A percentile compares a stretch with the other conserved stretches of the same genome.
These are phyloP conservation scores for Datisca glomerata DNA, from an alignment of 306 rosid genomes.

Conservation along the genomic window DNA sequence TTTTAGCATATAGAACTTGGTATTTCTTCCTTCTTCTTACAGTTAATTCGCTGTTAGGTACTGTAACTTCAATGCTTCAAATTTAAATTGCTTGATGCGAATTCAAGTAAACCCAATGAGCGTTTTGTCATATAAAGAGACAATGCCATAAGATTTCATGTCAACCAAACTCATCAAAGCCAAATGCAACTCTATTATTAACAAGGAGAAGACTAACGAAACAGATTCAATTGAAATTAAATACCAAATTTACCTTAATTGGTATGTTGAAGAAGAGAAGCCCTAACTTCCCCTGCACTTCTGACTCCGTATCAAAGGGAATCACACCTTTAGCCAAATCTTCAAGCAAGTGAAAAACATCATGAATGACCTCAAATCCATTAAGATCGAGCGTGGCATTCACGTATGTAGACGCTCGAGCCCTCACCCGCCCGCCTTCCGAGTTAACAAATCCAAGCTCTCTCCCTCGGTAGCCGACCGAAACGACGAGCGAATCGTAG, in stretches of 20 bases:
- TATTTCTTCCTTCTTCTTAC: too few species aligned
- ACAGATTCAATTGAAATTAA: background rate
- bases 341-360: slow-evolving; percentile 56
- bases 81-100: too few species aligned
- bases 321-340: slow-evolving; percentile 65
- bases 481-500: slow-evolving; percentile 37
- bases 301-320: slow-evolving; percentile 60
- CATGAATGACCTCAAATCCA: slow-evolving; percentile 58
- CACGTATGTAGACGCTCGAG: slow-evolving; percentile 53
- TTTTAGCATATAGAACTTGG: too few species aligned
- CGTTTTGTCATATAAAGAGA: background rate
- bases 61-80: too few species aligned
- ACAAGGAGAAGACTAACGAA: background rate
- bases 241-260: slow-evolving; percentile 34
- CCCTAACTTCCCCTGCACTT: slow-evolving; percentile 51
- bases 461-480: slow-evolving; percentile 69
- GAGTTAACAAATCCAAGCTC: slow-evolving; percentile 46
- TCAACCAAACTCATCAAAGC: background rate
- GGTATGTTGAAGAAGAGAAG: slow-evolving; percentile 52
- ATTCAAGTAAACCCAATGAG: too few species aligned
- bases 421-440: slow-evolving; percentile 39
- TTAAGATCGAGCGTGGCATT: slow-evolving; percentile 50
- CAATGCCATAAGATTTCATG: background rate
- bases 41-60: too few species aligned
- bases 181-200: background rate